Conservation (phyloP, 306 rosid species). For the Quercus alba region DNA sequence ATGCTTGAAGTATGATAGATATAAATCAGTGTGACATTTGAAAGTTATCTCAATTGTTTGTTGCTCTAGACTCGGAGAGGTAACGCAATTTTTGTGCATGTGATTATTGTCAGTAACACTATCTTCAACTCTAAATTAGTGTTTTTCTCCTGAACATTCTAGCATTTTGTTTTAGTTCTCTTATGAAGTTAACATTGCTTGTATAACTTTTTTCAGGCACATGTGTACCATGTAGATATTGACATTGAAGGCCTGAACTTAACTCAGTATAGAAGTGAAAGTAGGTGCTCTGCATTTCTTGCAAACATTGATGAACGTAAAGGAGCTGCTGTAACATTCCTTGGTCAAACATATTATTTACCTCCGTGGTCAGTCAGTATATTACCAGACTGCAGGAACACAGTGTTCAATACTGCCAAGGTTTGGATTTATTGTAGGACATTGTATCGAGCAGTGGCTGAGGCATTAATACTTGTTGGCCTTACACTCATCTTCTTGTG, state of each 20-base stretch:
- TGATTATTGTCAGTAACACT: neutral
- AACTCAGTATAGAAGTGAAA: slow-evolving; percentile 31
- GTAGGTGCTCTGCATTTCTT: slow-evolving; percentile 81
- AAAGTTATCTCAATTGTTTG: neutral
- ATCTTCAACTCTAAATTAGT: neutral
- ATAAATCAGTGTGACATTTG: neutral
- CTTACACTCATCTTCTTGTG: slow-evolving; percentile 1
- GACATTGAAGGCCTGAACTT: slow-evolving; percentile 35
- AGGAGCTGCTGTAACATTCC: slow-evolving; percentile 63
- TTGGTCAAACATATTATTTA: slow-evolving; percentile 64
- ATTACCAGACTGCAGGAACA: slow-evolving; percentile 84
- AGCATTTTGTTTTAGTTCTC: slow-evolving; percentile 1
- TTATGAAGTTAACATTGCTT: neutral
- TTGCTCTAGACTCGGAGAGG: neutral
- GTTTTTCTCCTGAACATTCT: neutral
- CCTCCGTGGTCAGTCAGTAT: slow-evolving; percentile 98
- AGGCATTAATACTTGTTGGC: slow-evolving; percentile 12
- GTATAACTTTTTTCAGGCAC: slow-evolving; percentile 61
- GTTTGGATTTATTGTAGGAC: slow-evolving; percentile 39
- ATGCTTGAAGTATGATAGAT: neutral
- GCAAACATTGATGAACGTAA: slow-evolving; percentile 83
- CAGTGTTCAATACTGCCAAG: slow-evolving; percentile 88
- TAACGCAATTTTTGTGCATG: neutral
- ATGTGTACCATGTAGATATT: slow-evolving; percentile 44
- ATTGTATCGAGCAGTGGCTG: neutral